phyloP scores from a whole-genome alignment of 345 rosid species.

The Brassica nigra region DNA sequence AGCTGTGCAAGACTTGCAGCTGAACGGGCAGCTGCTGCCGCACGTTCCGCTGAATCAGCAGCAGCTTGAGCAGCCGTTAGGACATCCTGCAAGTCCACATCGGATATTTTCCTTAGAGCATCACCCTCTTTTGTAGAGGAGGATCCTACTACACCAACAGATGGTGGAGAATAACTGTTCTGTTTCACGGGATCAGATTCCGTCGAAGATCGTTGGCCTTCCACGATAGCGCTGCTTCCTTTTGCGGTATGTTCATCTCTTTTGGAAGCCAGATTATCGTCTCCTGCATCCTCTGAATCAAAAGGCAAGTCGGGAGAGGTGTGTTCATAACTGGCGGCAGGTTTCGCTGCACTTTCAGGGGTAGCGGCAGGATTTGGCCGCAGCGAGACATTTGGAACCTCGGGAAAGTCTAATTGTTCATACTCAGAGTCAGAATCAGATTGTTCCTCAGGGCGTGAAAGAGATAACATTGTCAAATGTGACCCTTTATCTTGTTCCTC shows the following conservation, averaged over 20 bases:
- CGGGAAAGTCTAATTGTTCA: constrained; percentile 68
- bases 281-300: constrained; percentile 39
- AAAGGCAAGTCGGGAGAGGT: constrained; percentile 38
- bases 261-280: constrained; percentile 24
- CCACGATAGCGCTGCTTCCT: constrained; percentile 34
- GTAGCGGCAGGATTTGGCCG: constrained; percentile 52
- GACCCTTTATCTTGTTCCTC: constrained; percentile 61
- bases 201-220: constrained; percentile 59
- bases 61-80: constrained; percentile 88
- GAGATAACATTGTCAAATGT: constrained; percentile 29
- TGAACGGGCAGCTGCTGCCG: constrained; percentile 91
- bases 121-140: constrained; percentile 27
- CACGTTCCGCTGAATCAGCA: constrained; percentile 86
- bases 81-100: constrained; percentile 77
- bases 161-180: constrained; percentile 23
- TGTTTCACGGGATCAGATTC: constrained; percentile 29
- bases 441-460: constrained; percentile 43
- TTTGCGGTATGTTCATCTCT: constrained; percentile 41
- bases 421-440: constrained; percentile 60
- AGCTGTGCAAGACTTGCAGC: constrained; percentile 93
- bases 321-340: constrained; percentile 36
- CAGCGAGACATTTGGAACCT: constrained; percentile 64
- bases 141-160: constrained; percentile 5
- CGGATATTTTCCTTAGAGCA: constrained; percentile 40
- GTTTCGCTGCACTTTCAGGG: constrained; percentile 35